These are phyloP conservation scores for Neonectria neomacrospora DNA, from an alignment of 2,329 filamentous ascomycete genomes.

Conservation along the genomic window DNA sequence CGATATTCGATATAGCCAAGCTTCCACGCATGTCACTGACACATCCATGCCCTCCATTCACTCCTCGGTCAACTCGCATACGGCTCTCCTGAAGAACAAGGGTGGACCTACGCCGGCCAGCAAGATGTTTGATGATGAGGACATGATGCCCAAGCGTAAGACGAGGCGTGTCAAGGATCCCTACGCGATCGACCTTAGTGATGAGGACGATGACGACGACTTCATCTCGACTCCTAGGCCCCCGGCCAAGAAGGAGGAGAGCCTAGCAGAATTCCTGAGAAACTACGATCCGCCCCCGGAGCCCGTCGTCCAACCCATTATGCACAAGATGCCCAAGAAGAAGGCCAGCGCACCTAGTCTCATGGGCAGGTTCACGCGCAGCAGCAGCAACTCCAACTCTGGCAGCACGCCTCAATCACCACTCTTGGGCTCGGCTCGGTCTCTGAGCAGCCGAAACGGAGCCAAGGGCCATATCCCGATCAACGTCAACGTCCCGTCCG, in stretches of 20 bases:
- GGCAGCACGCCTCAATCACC: constrained; percentile 41
- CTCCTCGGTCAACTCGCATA: constrained; percentile 80
- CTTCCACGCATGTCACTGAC: constrained; percentile 68
- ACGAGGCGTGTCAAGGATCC: constrained; percentile 85
- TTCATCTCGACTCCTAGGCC: constrained; percentile 52
- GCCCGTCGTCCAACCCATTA: constrained; percentile 51
- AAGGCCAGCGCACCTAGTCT: constrained; percentile 72
- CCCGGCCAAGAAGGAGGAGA: constrained; percentile 68
- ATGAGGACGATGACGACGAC: constrained; percentile 66
- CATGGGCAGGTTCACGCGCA: constrained; percentile 66
- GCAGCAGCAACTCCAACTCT: constrained; percentile 47
- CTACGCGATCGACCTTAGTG: constrained; percentile 88
- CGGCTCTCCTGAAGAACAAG: constrained; percentile 69
- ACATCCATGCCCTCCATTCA: constrained; percentile 65
- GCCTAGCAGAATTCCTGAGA: constrained; percentile 77
- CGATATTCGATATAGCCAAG: constrained; percentile 65
- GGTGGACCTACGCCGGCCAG: constrained; percentile 43
- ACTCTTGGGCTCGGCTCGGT: constrained; percentile 47
- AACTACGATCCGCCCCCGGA: constrained; percentile 74
- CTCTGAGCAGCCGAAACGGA: constrained; percentile 54
- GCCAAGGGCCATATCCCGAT: constrained; percentile 62
- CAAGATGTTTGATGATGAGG: constrained; percentile 60
- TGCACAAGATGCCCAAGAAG: constrained; percentile 64
- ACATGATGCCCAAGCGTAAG: constrained; percentile 75
- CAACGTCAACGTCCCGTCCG: constrained; percentile 60